A percentile compares a stretch with the other conserved stretches of the same genome.
phyloP scores from a whole-genome alignment of 1,284 basidiomycete species.

The Phlebopus sp. region DNA sequence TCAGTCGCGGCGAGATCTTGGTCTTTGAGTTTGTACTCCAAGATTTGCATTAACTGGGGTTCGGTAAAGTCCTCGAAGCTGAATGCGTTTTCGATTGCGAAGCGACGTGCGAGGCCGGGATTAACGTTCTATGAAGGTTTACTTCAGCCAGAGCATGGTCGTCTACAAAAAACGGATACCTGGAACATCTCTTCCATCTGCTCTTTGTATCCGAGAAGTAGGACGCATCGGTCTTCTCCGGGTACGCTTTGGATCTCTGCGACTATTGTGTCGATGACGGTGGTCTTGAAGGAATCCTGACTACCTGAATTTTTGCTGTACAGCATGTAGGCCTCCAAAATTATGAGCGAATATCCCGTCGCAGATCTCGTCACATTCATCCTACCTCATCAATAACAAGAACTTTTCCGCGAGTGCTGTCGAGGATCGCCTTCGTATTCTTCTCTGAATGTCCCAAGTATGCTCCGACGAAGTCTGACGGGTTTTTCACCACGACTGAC shows the following conservation, averaged over 20 bases:
- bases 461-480: slow-evolving; percentile 58
- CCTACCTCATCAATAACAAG: slow-evolving; percentile 65
- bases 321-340: slow-evolving; percentile 60
- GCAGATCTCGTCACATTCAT: neutral
- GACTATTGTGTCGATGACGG: slow-evolving; percentile 70
- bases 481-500: slow-evolving; percentile 62
- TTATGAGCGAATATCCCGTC: neutral
- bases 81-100: slow-evolving; percentile 65
- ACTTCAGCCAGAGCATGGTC: neutral
- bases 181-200: slow-evolving; percentile 72
- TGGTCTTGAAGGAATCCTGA: slow-evolving; percentile 54
- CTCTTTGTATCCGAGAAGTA: slow-evolving; percentile 61
- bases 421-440: slow-evolving; percentile 62
- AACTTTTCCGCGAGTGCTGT: slow-evolving; percentile 57
- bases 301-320: slow-evolving; percentile 40
- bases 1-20: slow-evolving; percentile 57
- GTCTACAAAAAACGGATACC: slow-evolving; percentile 33
- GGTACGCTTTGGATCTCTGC: slow-evolving; percentile 66
- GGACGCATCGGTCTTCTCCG: slow-evolving; percentile 66
- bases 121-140: slow-evolving; percentile 54
- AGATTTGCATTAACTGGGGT: slow-evolving; percentile 46
- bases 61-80: slow-evolving; percentile 63
- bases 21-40: slow-evolving; percentile 53
- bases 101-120: slow-evolving; percentile 60
- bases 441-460: slow-evolving; percentile 55